Conservation (phyloP, 164 flowering plant genomes). For the Chimonanthus praecox region DNA sequence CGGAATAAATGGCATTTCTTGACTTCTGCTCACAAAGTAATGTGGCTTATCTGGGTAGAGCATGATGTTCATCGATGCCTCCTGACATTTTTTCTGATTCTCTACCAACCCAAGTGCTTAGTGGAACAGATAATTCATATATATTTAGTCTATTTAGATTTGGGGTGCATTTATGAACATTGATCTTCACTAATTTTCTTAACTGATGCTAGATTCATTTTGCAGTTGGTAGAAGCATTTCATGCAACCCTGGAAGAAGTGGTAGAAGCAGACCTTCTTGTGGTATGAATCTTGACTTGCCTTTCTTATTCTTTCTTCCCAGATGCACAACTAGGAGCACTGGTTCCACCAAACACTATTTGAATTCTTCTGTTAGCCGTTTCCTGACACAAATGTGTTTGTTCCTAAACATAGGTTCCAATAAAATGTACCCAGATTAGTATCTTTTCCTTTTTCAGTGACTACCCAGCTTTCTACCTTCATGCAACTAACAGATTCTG, state of each 20-base stretch:
- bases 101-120: background rate
- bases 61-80: background rate
- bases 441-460: background rate
- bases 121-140: background rate
- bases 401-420: background rate
- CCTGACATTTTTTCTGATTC: background rate
- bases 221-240: slow-evolving; percentile 91
- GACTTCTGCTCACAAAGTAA: background rate
- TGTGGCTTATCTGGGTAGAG: background rate
- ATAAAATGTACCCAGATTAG: too few relatives aligned
- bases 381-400: background rate
- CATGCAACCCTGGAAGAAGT: slow-evolving; percentile 98
- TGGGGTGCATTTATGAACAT: background rate
- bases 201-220: slow-evolving; percentile 6
- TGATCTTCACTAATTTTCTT: background rate
- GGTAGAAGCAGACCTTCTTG: slow-evolving; percentile 91
- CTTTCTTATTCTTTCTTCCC: background rate
- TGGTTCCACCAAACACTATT: background rate
- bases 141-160: background rate
- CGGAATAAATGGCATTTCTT: background rate
- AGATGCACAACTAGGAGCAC: background rate
- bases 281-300: slow-evolving; percentile 42
- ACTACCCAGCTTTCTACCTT: background rate
- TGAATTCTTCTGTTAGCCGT: background rate
- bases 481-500: too few relatives aligned